Conservation (phyloP, 768 basidiomycete species). For the Leucocoprinus leucothites region DNA sequence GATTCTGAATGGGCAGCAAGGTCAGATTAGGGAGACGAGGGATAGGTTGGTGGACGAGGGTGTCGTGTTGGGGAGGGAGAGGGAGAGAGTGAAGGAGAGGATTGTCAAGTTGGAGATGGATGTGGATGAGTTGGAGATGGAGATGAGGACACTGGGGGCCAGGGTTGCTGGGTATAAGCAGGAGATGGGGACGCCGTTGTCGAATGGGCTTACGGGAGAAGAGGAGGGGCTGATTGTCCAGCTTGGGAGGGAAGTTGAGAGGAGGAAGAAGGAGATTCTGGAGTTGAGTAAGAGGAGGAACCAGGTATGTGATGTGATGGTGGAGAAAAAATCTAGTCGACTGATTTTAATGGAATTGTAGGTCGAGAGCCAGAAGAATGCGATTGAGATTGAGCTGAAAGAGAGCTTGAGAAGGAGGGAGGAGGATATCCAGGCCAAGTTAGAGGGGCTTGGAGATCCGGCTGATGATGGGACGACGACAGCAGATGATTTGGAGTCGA, state of each 20-base stretch:
- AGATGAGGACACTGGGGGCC: slow-evolving; percentile 57
- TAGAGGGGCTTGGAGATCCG: slow-evolving; percentile 72
- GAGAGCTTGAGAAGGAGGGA: slow-evolving; percentile 80
- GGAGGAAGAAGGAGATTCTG: slow-evolving; percentile 64
- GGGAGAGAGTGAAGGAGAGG: slow-evolving; percentile 62
- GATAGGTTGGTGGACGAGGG: slow-evolving; percentile 68
- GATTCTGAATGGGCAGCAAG: slow-evolving; percentile 64
- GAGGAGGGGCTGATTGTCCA: slow-evolving; percentile 66
- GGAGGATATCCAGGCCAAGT: slow-evolving; percentile 71
- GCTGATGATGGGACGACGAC: slow-evolving; percentile 52
- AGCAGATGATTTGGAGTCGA: slow-evolving; percentile 63
- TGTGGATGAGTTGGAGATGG: slow-evolving; percentile 68
- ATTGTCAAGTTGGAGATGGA: slow-evolving; percentile 64
- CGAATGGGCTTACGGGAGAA: slow-evolving; percentile 65
- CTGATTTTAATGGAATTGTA: slow-evolving; percentile 26
- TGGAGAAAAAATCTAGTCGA: not conserved
- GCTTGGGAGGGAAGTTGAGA: slow-evolving; percentile 76
- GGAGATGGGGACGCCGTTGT: slow-evolving; percentile 76
- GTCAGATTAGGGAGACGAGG: slow-evolving; percentile 63
- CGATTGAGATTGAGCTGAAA: slow-evolving; percentile 89
- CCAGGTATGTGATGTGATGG: slow-evolving; percentile 47
- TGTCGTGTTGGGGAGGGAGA: slow-evolving; percentile 56
- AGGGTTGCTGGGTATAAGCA: slow-evolving; percentile 61
- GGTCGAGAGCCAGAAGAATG: slow-evolving; percentile 74
- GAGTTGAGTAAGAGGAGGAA: slow-evolving; percentile 66